Percentiles rank a stretch among this genome's conserved stretches.
Conservation (phyloP, 2,329 filamentous ascomycete species). For the Ophiostoma sp. region DNA sequence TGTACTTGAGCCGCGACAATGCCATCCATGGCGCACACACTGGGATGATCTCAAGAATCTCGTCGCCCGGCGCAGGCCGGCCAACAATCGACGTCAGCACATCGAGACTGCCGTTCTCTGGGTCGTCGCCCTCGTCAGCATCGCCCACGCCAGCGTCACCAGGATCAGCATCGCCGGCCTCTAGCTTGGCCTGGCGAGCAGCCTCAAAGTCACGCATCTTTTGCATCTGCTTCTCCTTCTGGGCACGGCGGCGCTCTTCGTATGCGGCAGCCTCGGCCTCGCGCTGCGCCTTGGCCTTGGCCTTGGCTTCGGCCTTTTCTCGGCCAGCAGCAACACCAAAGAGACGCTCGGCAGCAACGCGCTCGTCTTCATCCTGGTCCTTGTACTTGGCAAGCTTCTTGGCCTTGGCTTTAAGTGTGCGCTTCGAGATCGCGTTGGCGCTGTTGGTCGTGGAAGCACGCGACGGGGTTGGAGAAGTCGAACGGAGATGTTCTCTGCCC, state of each 20-base stretch:
- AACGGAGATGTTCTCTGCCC: slow-evolving; percentile 17
- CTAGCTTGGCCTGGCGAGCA: slow-evolving; percentile 53
- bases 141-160: slow-evolving; percentile 49
- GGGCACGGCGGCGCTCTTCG: slow-evolving; percentile 68
- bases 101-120: slow-evolving; percentile 43
- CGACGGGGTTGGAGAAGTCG: slow-evolving; percentile 24
- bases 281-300: slow-evolving; percentile 58
- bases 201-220: slow-evolving; percentile 74
- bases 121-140: slow-evolving; percentile 54
- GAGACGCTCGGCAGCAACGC: slow-evolving; percentile 73
- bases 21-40: slow-evolving; percentile 62
- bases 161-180: slow-evolving; percentile 51
- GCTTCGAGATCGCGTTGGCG: slow-evolving; percentile 43
- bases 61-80: slow-evolving; percentile 72
- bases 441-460: slow-evolving; percentile 35
- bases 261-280: slow-evolving; percentile 68
- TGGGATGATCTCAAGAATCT: slow-evolving; percentile 63
- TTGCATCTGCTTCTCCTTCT: slow-evolving; percentile 72
- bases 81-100: slow-evolving; percentile 70
- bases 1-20: slow-evolving; percentile 74
- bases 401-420: slow-evolving; percentile 74
- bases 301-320: slow-evolving; percentile 63
- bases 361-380: slow-evolving; percentile 91
- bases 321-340: slow-evolving; percentile 69
- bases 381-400: slow-evolving; percentile 94